These are phyloP conservation scores for Platanthera zijinensis DNA, from an alignment of 106 monocot species.

Conservation along the genomic window DNA sequence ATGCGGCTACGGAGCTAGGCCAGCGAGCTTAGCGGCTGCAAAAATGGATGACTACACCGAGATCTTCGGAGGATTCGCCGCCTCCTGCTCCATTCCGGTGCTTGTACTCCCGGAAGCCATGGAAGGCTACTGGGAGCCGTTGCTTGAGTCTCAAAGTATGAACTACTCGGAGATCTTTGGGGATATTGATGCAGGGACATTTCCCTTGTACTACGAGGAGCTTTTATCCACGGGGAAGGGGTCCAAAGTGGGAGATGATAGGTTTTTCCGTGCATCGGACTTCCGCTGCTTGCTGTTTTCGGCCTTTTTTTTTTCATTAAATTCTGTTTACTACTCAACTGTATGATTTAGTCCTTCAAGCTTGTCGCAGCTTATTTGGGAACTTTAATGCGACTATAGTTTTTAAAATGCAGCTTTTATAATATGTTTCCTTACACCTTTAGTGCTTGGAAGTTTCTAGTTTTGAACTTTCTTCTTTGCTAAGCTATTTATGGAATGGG, in stretches of 20 bases:
- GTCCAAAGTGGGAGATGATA: neutral
- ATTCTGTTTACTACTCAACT: neutral
- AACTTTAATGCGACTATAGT: neutral
- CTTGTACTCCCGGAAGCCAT: slow-evolving; percentile 59
- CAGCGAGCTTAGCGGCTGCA: slow-evolving; percentile 5
- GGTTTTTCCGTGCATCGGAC: neutral
- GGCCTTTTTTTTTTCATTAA: neutral
- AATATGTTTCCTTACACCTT: neutral
- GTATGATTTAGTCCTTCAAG: neutral
- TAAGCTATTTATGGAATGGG: neutral
- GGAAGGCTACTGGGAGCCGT: neutral
- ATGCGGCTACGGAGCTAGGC: slow-evolving; percentile 19
- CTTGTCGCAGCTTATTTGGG: neutral
- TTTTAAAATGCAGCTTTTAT: neutral
- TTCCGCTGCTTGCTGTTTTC: neutral
- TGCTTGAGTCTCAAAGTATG: neutral
- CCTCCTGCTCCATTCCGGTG: slow-evolving; percentile 75
- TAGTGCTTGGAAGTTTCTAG: neutral
- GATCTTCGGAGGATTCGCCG: slow-evolving; percentile 62
- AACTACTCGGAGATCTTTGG: slow-evolving; percentile 83
- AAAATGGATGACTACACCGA: slow-evolving; percentile 50
- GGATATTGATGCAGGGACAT: slow-evolving; percentile 30
- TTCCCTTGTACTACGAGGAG: slow-evolving; percentile 65
- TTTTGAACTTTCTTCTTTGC: neutral
- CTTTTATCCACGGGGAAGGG: slow-evolving; percentile 17